Conservation (phyloP, 1,139 yeast genomes). For the Blastobotrys niveus region DNA sequence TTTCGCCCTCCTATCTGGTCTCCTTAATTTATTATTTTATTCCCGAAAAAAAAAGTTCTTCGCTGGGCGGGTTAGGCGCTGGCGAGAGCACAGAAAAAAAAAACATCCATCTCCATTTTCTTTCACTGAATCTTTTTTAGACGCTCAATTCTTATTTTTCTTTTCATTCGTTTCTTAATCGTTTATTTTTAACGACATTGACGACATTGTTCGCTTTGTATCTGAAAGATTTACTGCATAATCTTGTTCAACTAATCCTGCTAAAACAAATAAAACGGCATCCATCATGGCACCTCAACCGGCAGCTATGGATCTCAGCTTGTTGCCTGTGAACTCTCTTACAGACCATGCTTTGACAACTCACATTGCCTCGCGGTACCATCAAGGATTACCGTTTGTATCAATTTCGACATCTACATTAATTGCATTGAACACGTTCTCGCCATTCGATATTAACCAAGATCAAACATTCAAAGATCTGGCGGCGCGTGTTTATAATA, state of each 20-base stretch:
- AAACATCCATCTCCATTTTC: too few relatives aligned
- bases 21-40: too few relatives aligned
- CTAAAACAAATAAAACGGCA: background rate
- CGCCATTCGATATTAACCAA: conserved; percentile 36
- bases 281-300: conserved; percentile 29
- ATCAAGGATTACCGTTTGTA: conserved; percentile 39
- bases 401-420: conserved; percentile 37
- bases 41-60: too few relatives aligned
- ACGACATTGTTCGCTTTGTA: background rate
- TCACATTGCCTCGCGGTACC: conserved; percentile 40
- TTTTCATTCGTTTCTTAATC: too few relatives aligned
- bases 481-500: conserved; percentile 38
- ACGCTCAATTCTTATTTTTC: too few relatives aligned
- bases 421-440: conserved; percentile 38
- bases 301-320: conserved; percentile 36
- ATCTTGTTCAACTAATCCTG: background rate
- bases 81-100: too few relatives aligned
- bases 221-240: conserved; percentile 1
- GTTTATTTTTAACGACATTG: too few relatives aligned
- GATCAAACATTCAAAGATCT: conserved; percentile 37
- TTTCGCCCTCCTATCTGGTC: too few relatives aligned
- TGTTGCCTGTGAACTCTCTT: conserved; percentile 34
- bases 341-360: conserved; percentile 40
- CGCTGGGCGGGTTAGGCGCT: too few relatives aligned
- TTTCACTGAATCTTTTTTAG: too few relatives aligned